These are phyloP conservation scores for Massariosphaeria phaeospora DNA, from an alignment of 495 filamentous ascomycete species.

Conservation along the genomic window DNA sequence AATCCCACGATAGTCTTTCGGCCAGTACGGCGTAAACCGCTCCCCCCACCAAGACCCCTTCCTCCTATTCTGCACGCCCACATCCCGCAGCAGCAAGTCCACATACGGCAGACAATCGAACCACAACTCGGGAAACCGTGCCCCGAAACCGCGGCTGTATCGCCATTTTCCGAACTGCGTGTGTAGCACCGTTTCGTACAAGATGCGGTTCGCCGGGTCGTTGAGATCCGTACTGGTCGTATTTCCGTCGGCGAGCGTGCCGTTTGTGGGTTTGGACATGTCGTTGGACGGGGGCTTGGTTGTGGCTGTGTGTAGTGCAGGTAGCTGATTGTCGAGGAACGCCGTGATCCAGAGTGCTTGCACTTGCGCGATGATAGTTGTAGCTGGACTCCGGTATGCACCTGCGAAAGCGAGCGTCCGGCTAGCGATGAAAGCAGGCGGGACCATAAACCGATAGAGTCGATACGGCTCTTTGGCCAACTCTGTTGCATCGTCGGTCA, in stretches of 20 bases:
- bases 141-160: constrained; percentile 60
- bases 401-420: constrained; percentile 34
- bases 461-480: constrained; percentile 24
- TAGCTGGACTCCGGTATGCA: constrained; percentile 17
- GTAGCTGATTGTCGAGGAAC: constrained; percentile 47
- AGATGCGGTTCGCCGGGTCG: constrained; percentile 24
- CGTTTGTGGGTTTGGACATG: background rate
- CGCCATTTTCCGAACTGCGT: constrained; percentile 66
- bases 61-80: constrained; percentile 50
- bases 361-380: constrained; percentile 26
- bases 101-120: constrained; percentile 77
- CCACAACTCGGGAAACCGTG: constrained; percentile 62
- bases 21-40: constrained; percentile 40
- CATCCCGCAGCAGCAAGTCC: constrained; percentile 62
- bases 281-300: background rate
- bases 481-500: constrained; percentile 1
- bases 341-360: constrained; percentile 36
- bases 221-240: background rate
- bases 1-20: constrained; percentile 42
- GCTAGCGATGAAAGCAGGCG: constrained; percentile 24
- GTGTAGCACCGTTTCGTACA: constrained; percentile 58
- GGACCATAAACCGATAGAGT: constrained; percentile 36
- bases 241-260: no score
- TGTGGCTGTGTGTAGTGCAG: constrained; percentile 6
- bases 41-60: constrained; percentile 44